Evolutionary conservation across 2,329 filamentous ascomycete genomes (phyloP).

Genomic region (Penicillium aurantiogriseum): DNA sequence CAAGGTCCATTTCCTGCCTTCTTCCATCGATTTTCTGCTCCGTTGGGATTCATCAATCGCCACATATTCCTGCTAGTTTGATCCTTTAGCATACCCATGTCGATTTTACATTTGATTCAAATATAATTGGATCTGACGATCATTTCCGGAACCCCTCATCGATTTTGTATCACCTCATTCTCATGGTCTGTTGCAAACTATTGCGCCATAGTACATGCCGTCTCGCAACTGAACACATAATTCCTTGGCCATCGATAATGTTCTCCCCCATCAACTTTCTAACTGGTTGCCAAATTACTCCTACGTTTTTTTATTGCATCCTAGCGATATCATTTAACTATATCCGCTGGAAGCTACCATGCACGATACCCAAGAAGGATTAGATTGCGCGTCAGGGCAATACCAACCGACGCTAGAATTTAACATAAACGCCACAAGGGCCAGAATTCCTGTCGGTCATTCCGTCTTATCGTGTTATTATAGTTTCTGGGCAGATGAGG

Average conservation of each 20-base stretch:
- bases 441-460: neutral
- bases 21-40: neutral
- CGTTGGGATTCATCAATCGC: neutral
- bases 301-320: neutral
- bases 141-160: neutral
- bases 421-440: neutral
- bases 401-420: neutral
- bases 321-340: neutral
- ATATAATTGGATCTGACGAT: neutral
- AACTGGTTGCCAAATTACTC: neutral
- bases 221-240: neutral
- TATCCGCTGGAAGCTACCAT: neutral
- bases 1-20: neutral
- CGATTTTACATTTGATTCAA: neutral
- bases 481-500: neutral
- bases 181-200: conserved; percentile 1
- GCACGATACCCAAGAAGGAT: neutral
- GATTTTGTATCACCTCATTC: conserved; percentile 2
- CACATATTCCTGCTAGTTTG: neutral
- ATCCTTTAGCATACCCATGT: neutral
- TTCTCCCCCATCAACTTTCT: neutral
- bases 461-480: neutral
- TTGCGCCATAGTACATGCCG: conserved; percentile 5
- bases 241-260: neutral
- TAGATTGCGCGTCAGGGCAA: neutral